Conservation (phyloP, 2,329 filamentous ascomycete species). For the Claviceps sorghi region DNA sequence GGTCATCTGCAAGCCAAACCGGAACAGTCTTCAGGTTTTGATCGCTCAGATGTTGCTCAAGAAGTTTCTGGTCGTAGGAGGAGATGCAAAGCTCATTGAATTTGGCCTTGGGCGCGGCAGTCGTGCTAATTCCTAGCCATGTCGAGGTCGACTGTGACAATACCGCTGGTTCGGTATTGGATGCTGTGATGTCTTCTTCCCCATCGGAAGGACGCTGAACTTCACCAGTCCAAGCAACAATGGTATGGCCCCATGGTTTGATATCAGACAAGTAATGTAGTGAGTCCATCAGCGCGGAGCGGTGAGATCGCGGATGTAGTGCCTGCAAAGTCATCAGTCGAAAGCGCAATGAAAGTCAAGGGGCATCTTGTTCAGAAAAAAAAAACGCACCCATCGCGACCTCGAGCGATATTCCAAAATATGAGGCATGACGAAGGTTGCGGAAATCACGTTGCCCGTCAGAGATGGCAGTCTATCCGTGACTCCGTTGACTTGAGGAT, state of each 20-base stretch:
- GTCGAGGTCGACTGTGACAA: constrained; percentile 1
- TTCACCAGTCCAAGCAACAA: constrained; percentile 92
- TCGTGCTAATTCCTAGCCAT: neutral
- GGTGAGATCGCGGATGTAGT: constrained; percentile 46
- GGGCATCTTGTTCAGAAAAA: neutral
- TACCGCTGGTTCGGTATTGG: neutral
- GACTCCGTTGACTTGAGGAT: neutral
- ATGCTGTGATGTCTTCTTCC: neutral
- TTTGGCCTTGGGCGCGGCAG: neutral
- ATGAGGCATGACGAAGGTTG: constrained; percentile 4
- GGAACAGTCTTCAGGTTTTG: constrained; percentile 67
- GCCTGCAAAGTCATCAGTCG: neutral
- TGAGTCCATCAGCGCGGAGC: constrained; percentile 81
- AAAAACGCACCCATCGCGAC: constrained; percentile 1
- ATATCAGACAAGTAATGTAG: constrained; percentile 73
- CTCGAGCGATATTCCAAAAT: neutral
- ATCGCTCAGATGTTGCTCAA: constrained; percentile 59
- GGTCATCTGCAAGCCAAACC: constrained; percentile 73
- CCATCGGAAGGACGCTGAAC: constrained; percentile 29
- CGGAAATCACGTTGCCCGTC: neutral
- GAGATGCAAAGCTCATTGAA: constrained; percentile 21
- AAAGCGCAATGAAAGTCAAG: neutral
- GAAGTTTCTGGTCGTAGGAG: constrained; percentile 51
- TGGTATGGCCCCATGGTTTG: constrained; percentile 73
- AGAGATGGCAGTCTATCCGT: neutral